Evolutionary conservation across 495 filamentous ascomycete genomes (phyloP).

Genomic region (Rusavskia elegans): DNA sequence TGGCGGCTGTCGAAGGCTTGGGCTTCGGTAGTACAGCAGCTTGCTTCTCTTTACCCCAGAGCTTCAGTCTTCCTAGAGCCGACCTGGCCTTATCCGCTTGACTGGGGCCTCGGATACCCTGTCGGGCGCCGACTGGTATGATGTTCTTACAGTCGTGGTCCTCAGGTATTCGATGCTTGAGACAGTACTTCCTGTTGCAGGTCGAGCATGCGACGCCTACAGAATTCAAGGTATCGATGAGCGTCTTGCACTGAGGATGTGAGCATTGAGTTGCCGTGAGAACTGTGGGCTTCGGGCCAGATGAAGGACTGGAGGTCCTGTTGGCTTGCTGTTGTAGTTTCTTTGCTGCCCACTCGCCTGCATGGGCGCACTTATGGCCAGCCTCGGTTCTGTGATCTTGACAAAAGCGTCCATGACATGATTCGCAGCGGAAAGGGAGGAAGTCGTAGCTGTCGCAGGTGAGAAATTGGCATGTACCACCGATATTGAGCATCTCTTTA

Average conservation of each 20-base stretch:
- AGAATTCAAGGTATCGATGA: constrained; percentile 62
- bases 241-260: constrained; percentile 60
- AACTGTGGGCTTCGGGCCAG: constrained; percentile 32
- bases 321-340: constrained; percentile 1
- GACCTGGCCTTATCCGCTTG: constrained; percentile 33
- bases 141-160: constrained; percentile 73
- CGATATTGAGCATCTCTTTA: constrained; percentile 65
- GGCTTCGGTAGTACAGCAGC: constrained; percentile 35
- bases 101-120: constrained; percentile 6
- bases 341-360: constrained; percentile 63
- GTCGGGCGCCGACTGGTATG: constrained; percentile 49
- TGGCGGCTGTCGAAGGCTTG: constrained; percentile 42
- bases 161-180: constrained; percentile 76
- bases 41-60: constrained; percentile 51
- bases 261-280: constrained; percentile 58
- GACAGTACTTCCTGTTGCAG: constrained; percentile 79
- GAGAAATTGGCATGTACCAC: constrained; percentile 75
- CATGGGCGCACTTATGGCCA: constrained; percentile 63
- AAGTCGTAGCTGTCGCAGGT: constrained; percentile 94
- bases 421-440: constrained; percentile 88
- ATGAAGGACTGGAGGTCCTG: background rate
- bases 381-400: constrained; percentile 87
- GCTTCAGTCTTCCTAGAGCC: constrained; percentile 46
- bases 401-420: constrained; percentile 74
- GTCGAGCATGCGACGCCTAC: constrained; percentile 65